A percentile compares a stretch with the other conserved stretches of the same genome.
phyloP scores from a whole-genome alignment of 495 filamentous ascomycete species.

The Cryomyces minteri region DNA sequence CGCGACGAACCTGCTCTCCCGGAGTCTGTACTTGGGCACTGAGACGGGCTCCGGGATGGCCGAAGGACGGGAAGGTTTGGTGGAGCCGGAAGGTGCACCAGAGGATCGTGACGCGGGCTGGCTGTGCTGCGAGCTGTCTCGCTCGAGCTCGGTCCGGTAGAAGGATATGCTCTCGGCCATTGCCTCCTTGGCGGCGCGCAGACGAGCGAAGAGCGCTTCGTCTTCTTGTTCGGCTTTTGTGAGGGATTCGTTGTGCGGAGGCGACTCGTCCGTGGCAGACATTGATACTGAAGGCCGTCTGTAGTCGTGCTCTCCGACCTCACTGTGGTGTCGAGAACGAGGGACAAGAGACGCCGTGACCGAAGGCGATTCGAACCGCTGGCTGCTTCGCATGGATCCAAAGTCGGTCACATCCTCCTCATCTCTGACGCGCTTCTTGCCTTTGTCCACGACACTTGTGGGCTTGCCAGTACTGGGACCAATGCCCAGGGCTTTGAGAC shows the following conservation, averaged over 20 bases:
- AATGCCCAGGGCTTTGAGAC: conserved; percentile 25
- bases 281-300: not conserved
- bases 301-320: not conserved
- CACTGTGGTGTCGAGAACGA: too few species aligned
- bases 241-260: not conserved
- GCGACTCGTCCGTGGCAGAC: not conserved
- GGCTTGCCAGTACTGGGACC: conserved; percentile 4
- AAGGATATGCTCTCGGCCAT: conserved; percentile 6
- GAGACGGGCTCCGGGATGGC: too few species aligned
- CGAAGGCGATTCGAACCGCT: too few species aligned
- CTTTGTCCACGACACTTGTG: conserved; percentile 1
- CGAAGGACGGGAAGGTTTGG: not conserved
- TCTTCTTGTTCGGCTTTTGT: conserved; percentile 5
- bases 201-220: conserved; percentile 16
- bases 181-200: conserved; percentile 7
- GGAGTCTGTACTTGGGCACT: conserved; percentile 9
- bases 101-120: not conserved
- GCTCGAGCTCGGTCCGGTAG: not conserved
- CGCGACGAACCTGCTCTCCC: conserved; percentile 19
- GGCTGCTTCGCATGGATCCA: too few species aligned
- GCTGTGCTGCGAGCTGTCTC: not conserved
- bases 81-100: not conserved
- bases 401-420: not conserved
- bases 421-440: not conserved
- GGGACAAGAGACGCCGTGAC: too few species aligned